phyloP scores from a whole-genome alignment of 2,329 filamentous ascomycete species.

The Ophiostoma populinum region DNA sequence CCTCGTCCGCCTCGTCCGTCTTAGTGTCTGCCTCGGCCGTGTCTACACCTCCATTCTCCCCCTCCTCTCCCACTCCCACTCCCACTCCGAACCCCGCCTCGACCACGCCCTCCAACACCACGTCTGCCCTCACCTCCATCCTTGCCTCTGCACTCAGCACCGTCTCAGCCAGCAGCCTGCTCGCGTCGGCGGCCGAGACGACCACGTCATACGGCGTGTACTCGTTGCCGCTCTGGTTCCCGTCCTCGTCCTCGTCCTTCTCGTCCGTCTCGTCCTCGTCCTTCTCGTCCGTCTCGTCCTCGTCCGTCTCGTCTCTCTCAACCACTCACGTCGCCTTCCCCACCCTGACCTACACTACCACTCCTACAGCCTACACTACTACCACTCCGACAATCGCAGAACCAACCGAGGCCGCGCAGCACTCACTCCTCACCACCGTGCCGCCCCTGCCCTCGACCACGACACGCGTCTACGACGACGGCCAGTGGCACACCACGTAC shows the following conservation, averaged over 20 bases:
- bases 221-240: neutral
- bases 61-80: no score
- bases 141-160: no score
- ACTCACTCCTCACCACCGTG: no score
- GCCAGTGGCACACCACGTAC: conserved; percentile 29
- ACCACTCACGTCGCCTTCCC: neutral
- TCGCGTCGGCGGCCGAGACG: neutral
- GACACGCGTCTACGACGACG: conserved; percentile 21
- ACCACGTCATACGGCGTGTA: neutral
- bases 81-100: no score
- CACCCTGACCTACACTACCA: neutral
- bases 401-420: no score
- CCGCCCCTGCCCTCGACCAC: conserved; percentile 5
- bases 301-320: neutral
- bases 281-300: neutral
- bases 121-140: no score
- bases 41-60: no score
- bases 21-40: no score
- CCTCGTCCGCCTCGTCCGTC: neutral
- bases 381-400: neutral
- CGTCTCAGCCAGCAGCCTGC: no score
- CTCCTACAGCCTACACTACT: neutral
- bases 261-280: neutral
- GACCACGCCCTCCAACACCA: no score
- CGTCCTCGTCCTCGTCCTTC: neutral